Percentiles rank a stretch among this genome's conserved stretches.
Evolutionary conservation across 495 filamentous ascomycete genomes (phyloP).

Genomic region (Coniosporium apollinis): DNA sequence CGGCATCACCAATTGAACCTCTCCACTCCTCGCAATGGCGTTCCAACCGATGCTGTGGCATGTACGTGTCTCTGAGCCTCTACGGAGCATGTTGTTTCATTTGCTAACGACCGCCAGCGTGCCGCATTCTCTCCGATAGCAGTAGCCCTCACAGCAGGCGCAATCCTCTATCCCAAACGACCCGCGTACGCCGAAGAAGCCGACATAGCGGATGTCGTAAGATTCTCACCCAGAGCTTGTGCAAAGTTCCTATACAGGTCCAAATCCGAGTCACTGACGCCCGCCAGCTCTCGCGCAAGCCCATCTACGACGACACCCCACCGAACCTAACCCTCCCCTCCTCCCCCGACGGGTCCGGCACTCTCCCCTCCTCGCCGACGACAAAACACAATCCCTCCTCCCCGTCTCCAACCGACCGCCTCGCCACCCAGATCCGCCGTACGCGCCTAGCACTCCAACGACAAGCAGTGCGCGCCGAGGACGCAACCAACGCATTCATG

Average conservation of each 20-base stretch:
- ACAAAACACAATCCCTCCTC: slow-evolving; percentile 8
- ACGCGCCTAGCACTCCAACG: slow-evolving; percentile 67
- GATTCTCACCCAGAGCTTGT: slow-evolving; percentile 3
- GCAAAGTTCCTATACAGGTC: not conserved
- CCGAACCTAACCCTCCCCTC: slow-evolving; percentile 21
- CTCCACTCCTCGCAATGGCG: slow-evolving; percentile 23
- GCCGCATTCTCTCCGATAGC: slow-evolving; percentile 39
- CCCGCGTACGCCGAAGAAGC: slow-evolving; percentile 41
- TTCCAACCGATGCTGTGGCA: slow-evolving; percentile 29
- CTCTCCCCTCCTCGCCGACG: slow-evolving; percentile 18
- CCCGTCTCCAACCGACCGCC: slow-evolving; percentile 69
- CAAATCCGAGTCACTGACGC: not conserved
- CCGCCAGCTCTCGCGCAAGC: slow-evolving; percentile 43
- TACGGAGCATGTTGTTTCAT: too few species aligned
- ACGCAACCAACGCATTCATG: slow-evolving; percentile 58
- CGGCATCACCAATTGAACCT: slow-evolving; percentile 21
- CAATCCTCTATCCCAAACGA: slow-evolving; percentile 36
- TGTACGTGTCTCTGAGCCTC: slow-evolving; percentile 17
- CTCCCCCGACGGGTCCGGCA: slow-evolving; percentile 14
- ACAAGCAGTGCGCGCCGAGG: slow-evolving; percentile 54
- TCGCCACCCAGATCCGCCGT: slow-evolving; percentile 65
- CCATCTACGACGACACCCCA: slow-evolving; percentile 69
- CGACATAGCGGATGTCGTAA: slow-evolving; percentile 11
- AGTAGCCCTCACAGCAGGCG: slow-evolving; percentile 34
- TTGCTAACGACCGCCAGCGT: too few species aligned